A percentile compares a stretch with the other conserved stretches of the same genome.
phyloP scores from a whole-genome alignment of 2,329 filamentous ascomycete genomes.

The Claviceps capensis region DNA sequence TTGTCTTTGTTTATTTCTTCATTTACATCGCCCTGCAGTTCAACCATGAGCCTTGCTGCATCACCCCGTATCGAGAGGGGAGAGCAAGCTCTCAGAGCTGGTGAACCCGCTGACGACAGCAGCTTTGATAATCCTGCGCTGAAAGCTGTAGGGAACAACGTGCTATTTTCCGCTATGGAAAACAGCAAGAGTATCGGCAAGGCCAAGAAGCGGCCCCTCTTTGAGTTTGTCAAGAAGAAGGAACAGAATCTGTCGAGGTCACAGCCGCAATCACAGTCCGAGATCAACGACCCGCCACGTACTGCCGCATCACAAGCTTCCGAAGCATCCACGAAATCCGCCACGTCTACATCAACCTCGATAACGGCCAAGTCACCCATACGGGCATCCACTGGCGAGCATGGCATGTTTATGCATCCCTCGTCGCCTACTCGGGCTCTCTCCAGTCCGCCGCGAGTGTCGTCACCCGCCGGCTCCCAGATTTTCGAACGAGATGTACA shows the following conservation, averaged over 20 bases:
- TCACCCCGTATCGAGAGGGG: slow-evolving; percentile 11
- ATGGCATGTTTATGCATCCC: slow-evolving; percentile 31
- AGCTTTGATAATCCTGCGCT: slow-evolving; percentile 19
- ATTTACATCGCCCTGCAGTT: not conserved
- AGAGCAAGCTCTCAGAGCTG: slow-evolving; percentile 4
- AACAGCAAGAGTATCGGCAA: slow-evolving; percentile 11
- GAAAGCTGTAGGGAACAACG: slow-evolving; percentile 14
- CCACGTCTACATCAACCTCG: slow-evolving; percentile 1
- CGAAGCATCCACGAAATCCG: not conserved
- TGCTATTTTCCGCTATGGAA: slow-evolving; percentile 16
- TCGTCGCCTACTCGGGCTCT: slow-evolving; percentile 53
- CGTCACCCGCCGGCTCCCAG: slow-evolving; percentile 63
- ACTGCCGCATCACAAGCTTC: slow-evolving; percentile 6
- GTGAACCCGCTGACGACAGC: slow-evolving; percentile 14
- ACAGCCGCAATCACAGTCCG: slow-evolving; percentile 21
- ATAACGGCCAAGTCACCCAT: slow-evolving; percentile 26
- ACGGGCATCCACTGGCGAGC: slow-evolving; percentile 18
- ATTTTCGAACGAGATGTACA: slow-evolving; percentile 96
- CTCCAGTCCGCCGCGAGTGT: slow-evolving; percentile 58
- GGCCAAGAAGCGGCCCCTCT: slow-evolving; percentile 44
- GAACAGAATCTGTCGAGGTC: slow-evolving; percentile 24
- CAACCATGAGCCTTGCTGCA: slow-evolving; percentile 18
- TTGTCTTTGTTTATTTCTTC: not conserved
- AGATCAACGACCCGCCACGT: slow-evolving; percentile 18
- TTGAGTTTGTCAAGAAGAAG: slow-evolving; percentile 51